Evolutionary conservation across 2,329 filamentous ascomycete genomes (phyloP), one percentile per base, ranked within the genome.

Genomic region (Teratosphaeria epicoccoides): DNA sequence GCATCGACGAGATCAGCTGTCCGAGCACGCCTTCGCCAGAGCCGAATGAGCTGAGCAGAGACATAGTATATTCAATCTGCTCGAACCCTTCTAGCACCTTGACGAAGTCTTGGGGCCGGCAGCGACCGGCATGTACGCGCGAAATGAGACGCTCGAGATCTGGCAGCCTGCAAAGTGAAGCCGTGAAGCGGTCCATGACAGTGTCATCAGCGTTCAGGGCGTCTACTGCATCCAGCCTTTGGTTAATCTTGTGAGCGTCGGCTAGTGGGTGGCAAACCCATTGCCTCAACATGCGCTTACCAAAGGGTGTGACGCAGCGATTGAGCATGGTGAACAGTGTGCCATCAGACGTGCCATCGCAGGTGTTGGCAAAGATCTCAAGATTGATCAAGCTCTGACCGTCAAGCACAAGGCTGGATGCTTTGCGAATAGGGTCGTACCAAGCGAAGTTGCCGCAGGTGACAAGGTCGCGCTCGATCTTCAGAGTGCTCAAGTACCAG

Each of bases 221-320:
- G 63, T 97, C 93, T 4, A 98, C 89, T 4, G 93, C 93, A 70
- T 98, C 90, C 10, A 98, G 75, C 5, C 93, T 82, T 58, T 94
- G 89, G 62, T 97, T 95, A 73, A 98, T 96, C 65, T 86, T 89
- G 33, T 77, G 73, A 5, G 87, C 83, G 69, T 95, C 86, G 66
- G 89, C 88, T 12, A 98, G 76, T 2, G 93, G 93, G 68, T 98
- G 93, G 63, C 91, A 97, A 2, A 98, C 85, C 93, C 93, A 98
- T 67, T 95, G 89, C 50, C 90, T 85, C 68, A 98, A 89, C 68
- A 95, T 82, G 10, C 93, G 85, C 71, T 98, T 98, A 52, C 93
- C 93, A 65, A 98, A 98, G 0, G 93, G 91, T 3, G 93, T 97
- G 56, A 96, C 85, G 66, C 93, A 98, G 49, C 88, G 83, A 68